Evolutionary conservation across 2,329 filamentous ascomycete genomes (phyloP).

Genomic region (Cordyceps pruinosa): DNA sequence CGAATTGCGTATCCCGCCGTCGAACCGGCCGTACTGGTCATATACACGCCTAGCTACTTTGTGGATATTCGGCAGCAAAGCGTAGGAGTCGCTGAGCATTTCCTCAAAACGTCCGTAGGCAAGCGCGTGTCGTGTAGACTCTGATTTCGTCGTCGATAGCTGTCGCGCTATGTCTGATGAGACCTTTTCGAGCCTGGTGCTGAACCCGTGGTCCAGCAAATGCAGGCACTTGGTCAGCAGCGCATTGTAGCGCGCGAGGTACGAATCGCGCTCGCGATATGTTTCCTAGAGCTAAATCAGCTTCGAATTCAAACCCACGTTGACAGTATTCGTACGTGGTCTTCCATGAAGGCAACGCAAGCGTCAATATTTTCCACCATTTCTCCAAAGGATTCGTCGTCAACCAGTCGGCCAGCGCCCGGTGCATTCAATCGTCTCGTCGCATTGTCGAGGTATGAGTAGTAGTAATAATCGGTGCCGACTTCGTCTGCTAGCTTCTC

Average conservation of each 20-base stretch:
- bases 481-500: constrained; percentile 76
- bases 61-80: constrained; percentile 49
- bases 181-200: constrained; percentile 43
- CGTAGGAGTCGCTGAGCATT: constrained; percentile 49
- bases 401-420: constrained; percentile 77
- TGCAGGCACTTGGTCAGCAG: constrained; percentile 64
- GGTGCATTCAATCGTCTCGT: constrained; percentile 87
- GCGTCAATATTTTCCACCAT: constrained; percentile 83
- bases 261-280: constrained; percentile 82
- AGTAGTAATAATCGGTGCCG: constrained; percentile 86
- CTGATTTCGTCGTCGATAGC: constrained; percentile 48
- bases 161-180: constrained; percentile 49
- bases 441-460: constrained; percentile 85
- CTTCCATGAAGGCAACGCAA: constrained; percentile 87
- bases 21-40: constrained; percentile 42
- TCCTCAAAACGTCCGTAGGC: constrained; percentile 55
- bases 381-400: constrained; percentile 76
- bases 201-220: constrained; percentile 53
- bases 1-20: constrained; percentile 35
- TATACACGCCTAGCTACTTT: constrained; percentile 45
- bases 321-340: constrained; percentile 53
- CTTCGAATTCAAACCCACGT: neutral
- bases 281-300: constrained; percentile 47
- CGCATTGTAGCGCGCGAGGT: constrained; percentile 79
- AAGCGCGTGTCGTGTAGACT: constrained; percentile 52